A percentile compares a stretch with the other conserved stretches of the same genome.
These are phyloP conservation scores for Hypoxylon subgilvum DNA, from an alignment of 495 filamentous ascomycete species.

Conservation along the genomic window DNA sequence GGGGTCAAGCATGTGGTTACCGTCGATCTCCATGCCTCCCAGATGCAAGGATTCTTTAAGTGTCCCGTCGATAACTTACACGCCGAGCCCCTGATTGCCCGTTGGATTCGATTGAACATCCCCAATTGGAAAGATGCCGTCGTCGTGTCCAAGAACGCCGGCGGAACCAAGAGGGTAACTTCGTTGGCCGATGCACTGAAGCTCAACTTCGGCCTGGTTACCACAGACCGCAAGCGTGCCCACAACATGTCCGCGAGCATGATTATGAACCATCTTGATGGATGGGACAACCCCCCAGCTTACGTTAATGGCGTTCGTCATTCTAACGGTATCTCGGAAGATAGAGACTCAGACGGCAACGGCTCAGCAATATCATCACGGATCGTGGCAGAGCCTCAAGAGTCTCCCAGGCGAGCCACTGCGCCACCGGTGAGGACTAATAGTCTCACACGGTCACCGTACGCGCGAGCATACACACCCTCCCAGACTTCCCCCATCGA, in stretches of 20 bases:
- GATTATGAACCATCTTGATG: constrained; percentile 61
- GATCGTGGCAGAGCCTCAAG: constrained; percentile 45
- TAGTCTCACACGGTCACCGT: constrained; percentile 35
- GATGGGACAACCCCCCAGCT: constrained; percentile 38
- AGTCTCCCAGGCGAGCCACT: constrained; percentile 47
- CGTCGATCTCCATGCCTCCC: constrained; percentile 92
- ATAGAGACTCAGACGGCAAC: constrained; percentile 34
- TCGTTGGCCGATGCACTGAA: constrained; percentile 94
- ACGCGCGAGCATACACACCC: constrained; percentile 42
- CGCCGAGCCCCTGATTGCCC: constrained; percentile 92
- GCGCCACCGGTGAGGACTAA: constrained; percentile 39
- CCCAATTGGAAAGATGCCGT: constrained; percentile 87
- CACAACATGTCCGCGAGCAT: constrained; percentile 72
- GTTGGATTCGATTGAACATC: constrained; percentile 92
- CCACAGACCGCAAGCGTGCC: constrained; percentile 81
- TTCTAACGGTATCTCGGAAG: constrained; percentile 28
- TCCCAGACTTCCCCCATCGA: constrained; percentile 49
- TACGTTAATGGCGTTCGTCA: constrained; percentile 38
- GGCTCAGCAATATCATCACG: constrained; percentile 34
- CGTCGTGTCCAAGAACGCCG: constrained; percentile 96
- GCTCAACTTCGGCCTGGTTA: constrained; percentile 96
- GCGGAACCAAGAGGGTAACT: constrained; percentile 96
- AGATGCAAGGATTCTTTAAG: constrained; percentile 99
- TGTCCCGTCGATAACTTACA: constrained; percentile 98
- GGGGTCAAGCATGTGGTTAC: constrained; percentile 98